These are phyloP conservation scores for Cucurbita pepo DNA, from an alignment of 306 rosid genomes.

Conservation along the genomic window DNA sequence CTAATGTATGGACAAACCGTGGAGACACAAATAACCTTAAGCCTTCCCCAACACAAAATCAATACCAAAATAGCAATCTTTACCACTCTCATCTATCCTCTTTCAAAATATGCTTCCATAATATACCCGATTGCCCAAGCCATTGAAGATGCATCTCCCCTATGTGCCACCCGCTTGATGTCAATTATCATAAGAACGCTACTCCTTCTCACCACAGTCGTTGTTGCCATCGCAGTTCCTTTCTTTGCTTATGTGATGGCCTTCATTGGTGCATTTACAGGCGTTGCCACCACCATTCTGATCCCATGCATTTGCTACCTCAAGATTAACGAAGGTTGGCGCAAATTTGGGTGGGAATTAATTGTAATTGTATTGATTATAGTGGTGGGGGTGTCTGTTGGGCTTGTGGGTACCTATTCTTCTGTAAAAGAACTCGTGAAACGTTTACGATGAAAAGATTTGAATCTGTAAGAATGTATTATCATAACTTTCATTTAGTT, in stretches of 20 bases:
- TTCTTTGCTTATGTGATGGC: conserved; percentile 57
- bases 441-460: conserved; percentile 1
- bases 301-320: conserved; percentile 57
- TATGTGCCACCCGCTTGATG: neutral
- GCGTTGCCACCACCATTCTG: conserved; percentile 25
- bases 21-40: conserved; percentile 49
- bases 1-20: conserved; percentile 34
- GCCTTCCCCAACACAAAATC: conserved; percentile 31
- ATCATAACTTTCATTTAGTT: no score
- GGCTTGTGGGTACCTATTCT: conserved; percentile 28
- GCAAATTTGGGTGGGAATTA: conserved; percentile 30
- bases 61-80: conserved; percentile 43
- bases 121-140: conserved; percentile 41
- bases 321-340: conserved; percentile 35
- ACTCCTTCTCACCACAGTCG: conserved; percentile 26
- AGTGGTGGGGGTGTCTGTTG: conserved; percentile 24
- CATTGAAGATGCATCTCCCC: conserved; percentile 24
- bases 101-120: conserved; percentile 46
- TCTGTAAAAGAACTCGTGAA: conserved; percentile 30
- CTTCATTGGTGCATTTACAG: conserved; percentile 37
- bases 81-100: conserved; percentile 47
- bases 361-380: conserved; percentile 24
- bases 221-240: conserved; percentile 42
- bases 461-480: no score
- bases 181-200: conserved; percentile 34